Conservation (phyloP, 345 rosid species). For the Brassica napus region Da-Ae NC_063437.1:11306501-11307000, state of each 20-base stretch:
- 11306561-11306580: slow-evolving; percentile 36
- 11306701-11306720: slow-evolving; percentile 23
- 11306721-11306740: slow-evolving; percentile 16
- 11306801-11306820: slow-evolving; percentile 22
- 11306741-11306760: slow-evolving; percentile 19
- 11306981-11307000: neutral
- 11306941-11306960: neutral
- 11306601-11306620: neutral
- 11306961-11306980: neutral
- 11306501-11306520: slow-evolving; percentile 41
- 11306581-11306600: slow-evolving; percentile 13
- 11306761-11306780: slow-evolving; percentile 15
- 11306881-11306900: slow-evolving; percentile 4
- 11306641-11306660: neutral
- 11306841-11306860: neutral
- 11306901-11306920: slow-evolving; percentile 16
- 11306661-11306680: neutral
- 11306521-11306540: slow-evolving; percentile 37
- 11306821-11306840: slow-evolving; percentile 38
- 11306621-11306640: neutral
- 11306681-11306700: neutral
- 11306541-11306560: slow-evolving; percentile 41
- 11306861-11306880: slow-evolving; percentile 1
- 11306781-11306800: slow-evolving; percentile 36
- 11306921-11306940: neutral